Evolutionary conservation across 2,329 filamentous ascomycete species (phyloP).

Genomic region (Exophiala lecanii-corni): DNA sequence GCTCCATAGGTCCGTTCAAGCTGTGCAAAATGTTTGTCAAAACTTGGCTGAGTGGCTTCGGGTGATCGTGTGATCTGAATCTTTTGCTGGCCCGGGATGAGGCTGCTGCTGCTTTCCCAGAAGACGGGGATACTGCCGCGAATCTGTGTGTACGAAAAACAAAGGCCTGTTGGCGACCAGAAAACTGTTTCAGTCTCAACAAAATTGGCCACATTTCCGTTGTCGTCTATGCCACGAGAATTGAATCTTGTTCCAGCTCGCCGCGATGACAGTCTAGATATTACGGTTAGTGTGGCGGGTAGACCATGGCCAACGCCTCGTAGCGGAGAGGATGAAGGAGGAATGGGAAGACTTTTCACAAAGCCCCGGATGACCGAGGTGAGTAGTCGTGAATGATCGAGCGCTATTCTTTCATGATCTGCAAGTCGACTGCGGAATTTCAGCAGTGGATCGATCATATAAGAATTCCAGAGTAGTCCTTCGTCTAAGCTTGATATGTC

Average conservation of each 20-base stretch:
- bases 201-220: conserved; percentile 96
- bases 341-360: conserved; percentile 79
- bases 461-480: conserved; percentile 94
- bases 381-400: conserved; percentile 83
- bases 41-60: conserved; percentile 89
- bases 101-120: conserved; percentile 88
- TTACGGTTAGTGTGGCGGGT: conserved; percentile 79
- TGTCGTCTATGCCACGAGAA: conserved; percentile 93
- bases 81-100: conserved; percentile 90
- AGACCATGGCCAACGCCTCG: conserved; percentile 64
- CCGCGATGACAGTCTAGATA: conserved; percentile 84
- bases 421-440: conserved; percentile 80
- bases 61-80: conserved; percentile 83
- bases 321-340: conserved; percentile 64
- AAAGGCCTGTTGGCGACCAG: conserved; percentile 70
- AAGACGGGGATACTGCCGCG: conserved; percentile 92
- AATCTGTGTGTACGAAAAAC: conserved; percentile 91
- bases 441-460: conserved; percentile 92
- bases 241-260: conserved; percentile 95
- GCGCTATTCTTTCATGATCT: conserved; percentile 65
- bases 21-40: conserved; percentile 90
- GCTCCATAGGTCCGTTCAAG: conserved; percentile 82
- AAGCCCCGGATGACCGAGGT: conserved; percentile 94
- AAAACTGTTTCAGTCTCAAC: conserved; percentile 96
- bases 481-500: conserved; percentile 91